These are phyloP conservation scores for Trametes meyenii DNA, from an alignment of 768 basidiomycete genomes.

Conservation along the genomic window DNA sequence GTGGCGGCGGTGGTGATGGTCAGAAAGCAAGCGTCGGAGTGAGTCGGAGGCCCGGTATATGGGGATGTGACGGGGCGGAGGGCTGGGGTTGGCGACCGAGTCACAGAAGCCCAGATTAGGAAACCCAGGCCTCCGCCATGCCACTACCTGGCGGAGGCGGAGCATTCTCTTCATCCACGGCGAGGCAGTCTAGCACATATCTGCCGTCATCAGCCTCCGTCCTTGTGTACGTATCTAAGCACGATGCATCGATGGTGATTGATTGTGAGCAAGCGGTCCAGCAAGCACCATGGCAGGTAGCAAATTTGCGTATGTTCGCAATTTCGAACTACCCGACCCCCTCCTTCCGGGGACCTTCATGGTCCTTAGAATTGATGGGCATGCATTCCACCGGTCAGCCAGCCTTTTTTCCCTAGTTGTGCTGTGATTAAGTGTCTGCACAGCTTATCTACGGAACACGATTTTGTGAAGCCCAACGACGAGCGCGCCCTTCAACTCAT, in stretches of 20 bases:
- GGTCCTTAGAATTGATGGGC: slow-evolving; percentile 88
- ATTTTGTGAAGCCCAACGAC: slow-evolving; percentile 92
- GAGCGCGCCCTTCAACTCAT: slow-evolving; percentile 82
- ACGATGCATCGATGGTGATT: background rate
- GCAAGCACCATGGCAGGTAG: slow-evolving; percentile 77
- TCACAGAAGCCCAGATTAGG: slow-evolving; percentile 26
- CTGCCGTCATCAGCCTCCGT: background rate
- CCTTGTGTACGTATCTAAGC: background rate
- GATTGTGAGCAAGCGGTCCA: background rate
- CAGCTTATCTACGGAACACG: slow-evolving; percentile 85
- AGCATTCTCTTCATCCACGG: background rate
- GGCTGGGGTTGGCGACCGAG: slow-evolving; percentile 31
- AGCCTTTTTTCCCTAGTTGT: background rate
- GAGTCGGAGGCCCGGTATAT: slow-evolving; percentile 20
- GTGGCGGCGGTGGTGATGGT: slow-evolving; percentile 28
- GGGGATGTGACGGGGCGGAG: slow-evolving; percentile 26
- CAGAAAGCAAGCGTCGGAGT: slow-evolving; percentile 24
- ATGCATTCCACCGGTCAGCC: slow-evolving; percentile 86
- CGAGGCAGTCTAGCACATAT: slow-evolving; percentile 13
- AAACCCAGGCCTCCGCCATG: slow-evolving; percentile 16
- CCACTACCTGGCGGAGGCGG: slow-evolving; percentile 23
- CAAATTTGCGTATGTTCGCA: slow-evolving; percentile 88
- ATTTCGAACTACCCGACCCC: slow-evolving; percentile 87
- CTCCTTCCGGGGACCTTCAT: slow-evolving; percentile 84
- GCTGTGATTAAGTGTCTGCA: background rate